Evolutionary conservation across 2,329 filamentous ascomycete species (phyloP).

Genomic region (Colletotrichum tropicale): DNA sequence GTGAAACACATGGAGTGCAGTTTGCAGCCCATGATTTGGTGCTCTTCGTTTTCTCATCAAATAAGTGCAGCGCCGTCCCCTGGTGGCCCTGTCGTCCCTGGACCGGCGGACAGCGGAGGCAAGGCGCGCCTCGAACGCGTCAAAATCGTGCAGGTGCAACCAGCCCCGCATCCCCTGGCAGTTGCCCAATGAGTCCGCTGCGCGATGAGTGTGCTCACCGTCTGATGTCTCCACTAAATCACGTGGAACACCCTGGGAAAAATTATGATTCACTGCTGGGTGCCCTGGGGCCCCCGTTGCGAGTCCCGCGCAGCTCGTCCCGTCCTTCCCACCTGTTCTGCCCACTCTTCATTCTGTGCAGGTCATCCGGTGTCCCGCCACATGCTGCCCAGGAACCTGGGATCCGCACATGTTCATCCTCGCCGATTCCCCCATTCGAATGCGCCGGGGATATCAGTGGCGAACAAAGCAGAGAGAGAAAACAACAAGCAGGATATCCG

Average conservation of each 20-base stretch:
- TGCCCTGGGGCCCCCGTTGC: not conserved
- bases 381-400: not conserved
- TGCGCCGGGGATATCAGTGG: not conserved
- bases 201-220: not conserved
- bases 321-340: constrained; percentile 16
- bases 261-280: constrained; percentile 3
- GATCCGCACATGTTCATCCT: not conserved
- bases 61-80: not conserved
- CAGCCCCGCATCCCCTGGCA: not conserved
- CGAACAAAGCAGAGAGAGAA: not conserved
- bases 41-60: not conserved
- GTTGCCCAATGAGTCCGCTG: constrained; percentile 7
- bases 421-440: not conserved
- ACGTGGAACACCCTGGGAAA: constrained; percentile 16
- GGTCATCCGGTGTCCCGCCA: not conserved
- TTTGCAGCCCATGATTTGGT: not conserved
- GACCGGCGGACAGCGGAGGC: not conserved
- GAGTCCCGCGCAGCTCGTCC: not conserved
- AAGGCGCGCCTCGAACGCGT: constrained; percentile 19
- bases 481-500: not conserved
- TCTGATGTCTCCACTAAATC: constrained; percentile 14
- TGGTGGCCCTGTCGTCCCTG: not conserved
- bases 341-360: not conserved
- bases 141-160: constrained; percentile 14
- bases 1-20: not conserved